Base-by-base conservation (phyloP, 768 basidiomycete species). In the Podaxis rugospora region DNA sequence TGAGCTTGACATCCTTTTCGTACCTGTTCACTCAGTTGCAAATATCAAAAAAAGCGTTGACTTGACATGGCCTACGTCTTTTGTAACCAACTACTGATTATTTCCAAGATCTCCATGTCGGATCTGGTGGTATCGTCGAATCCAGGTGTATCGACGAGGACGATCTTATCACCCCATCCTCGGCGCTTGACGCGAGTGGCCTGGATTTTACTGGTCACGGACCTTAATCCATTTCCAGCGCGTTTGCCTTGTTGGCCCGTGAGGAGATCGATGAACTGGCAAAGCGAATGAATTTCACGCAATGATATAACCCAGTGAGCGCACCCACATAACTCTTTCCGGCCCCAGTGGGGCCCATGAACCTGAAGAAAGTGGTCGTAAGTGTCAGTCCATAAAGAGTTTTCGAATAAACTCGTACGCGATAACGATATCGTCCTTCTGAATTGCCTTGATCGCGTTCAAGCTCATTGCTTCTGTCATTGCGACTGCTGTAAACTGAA, bases 71-170 rank as follows among this genome's bases (percentile, higher is more conserved):
- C 68, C 60, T 56, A 72, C 70, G 63, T 65, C 27, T 61, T 55
- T 27, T 62, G 51, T 11, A 72, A 44, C 68, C 69, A 72, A 7
- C 73, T 69, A 3, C 71, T 71, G 37, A 80, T 79, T 67, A 74
- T 70, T 59, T 72, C 68, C 54, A 79, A 67, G 32, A 78, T 66
- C 14, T 76, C 71, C 28, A 70, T 66, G 39, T 79, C 76, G 28
- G 66, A 71, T 27, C 64, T 63, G 1, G 62, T 55, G 5, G 75
- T 77, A 62, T 80, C 79, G 47, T 72, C 70, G 59, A 73, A 72
- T 2, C 71, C 71, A 18, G 71, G 72, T 1, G 70, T 73, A 40
- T 81, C 80, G 21, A 81, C 72, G 3, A 81, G 64, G 1, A 70
- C 72, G 51, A 81, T 68, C 2, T 39, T 25, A 13, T 49, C 36